These are phyloP conservation scores for Malania oleifera DNA, from an alignment of 164 flowering plant species.

Conservation along the genomic window DNA sequence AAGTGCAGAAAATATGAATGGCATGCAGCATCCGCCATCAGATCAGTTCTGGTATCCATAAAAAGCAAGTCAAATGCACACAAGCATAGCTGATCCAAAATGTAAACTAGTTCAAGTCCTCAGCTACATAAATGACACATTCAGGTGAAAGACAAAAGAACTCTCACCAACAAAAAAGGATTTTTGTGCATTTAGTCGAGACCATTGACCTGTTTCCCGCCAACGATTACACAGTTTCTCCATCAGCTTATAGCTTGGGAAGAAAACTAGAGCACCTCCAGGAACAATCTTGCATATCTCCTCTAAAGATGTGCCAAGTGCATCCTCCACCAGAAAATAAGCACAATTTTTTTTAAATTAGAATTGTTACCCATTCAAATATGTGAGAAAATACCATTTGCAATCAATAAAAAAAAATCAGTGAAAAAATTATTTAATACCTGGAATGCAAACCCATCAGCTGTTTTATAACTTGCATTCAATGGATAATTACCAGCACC, in stretches of 20 bases:
- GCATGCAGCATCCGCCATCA: no score
- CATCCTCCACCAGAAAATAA: constrained; percentile 49
- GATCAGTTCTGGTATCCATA: background rate
- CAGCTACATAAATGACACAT: background rate
- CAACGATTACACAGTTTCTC: constrained; percentile 78
- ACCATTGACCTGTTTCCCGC: constrained; percentile 92
- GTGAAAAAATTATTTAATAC: constrained; percentile 23
- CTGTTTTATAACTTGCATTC: constrained; percentile 92
- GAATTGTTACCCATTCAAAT: constrained; percentile 3
- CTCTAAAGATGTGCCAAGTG: constrained; percentile 77
- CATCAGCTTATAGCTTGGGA: constrained; percentile 95
- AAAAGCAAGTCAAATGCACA: background rate
- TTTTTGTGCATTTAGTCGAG: constrained; percentile 62
- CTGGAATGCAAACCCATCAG: constrained; percentile 80
- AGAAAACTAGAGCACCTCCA: constrained; percentile 87
- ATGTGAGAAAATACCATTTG: background rate
- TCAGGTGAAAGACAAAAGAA: background rate
- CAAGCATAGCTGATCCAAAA: no score
- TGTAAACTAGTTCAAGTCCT: background rate
- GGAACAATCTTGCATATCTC: constrained; percentile 78
- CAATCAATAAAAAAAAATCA: constrained; percentile 9
- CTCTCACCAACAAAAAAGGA: constrained; percentile 74
- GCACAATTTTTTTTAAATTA: background rate
- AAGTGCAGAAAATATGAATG: no score
- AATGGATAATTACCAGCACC: constrained; percentile 75